A percentile compares a stretch with the other conserved stretches of the same genome.
These are phyloP conservation scores for Citrus mangshanensis DNA, from an alignment of 345 rosid species.

Conservation along the genomic window DNA sequence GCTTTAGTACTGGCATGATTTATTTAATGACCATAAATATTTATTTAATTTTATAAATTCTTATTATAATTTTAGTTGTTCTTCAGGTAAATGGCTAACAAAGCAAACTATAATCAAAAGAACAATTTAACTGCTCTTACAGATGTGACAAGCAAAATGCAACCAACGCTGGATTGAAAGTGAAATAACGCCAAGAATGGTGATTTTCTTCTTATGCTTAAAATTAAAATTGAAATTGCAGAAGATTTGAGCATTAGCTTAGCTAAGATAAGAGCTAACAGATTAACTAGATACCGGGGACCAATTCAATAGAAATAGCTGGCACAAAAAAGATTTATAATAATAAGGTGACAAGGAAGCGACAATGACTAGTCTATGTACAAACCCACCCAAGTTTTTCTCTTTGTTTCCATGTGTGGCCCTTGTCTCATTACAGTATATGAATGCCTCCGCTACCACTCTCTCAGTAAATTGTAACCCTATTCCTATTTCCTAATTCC, in stretches of 20 bases:
- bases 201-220: neutral
- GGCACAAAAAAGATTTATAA: neutral
- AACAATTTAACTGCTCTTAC: neutral
- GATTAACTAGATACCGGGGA: conserved; percentile 4
- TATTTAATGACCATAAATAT: too few relatives aligned
- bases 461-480: neutral
- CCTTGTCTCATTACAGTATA: neutral
- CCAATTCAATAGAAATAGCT: conserved; percentile 7
- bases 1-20: too few relatives aligned
- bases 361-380: neutral
- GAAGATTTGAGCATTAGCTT: too few relatives aligned
- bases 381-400: neutral
- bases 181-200: neutral
- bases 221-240: neutral
- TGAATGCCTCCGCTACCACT: neutral
- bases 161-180: neutral
- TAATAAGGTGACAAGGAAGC: neutral
- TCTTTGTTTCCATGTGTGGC: neutral
- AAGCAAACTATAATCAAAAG: too few relatives aligned
- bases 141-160: neutral
- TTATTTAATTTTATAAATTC: accelerated
- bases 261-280: neutral
- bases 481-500: neutral
- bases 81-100: too few relatives aligned
- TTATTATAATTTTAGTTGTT: neutral